A percentile compares a stretch with the other conserved stretches of the same genome.
Evolutionary conservation across 2,329 filamentous ascomycete species (phyloP).

Genomic region (Claviceps africana): DNA sequence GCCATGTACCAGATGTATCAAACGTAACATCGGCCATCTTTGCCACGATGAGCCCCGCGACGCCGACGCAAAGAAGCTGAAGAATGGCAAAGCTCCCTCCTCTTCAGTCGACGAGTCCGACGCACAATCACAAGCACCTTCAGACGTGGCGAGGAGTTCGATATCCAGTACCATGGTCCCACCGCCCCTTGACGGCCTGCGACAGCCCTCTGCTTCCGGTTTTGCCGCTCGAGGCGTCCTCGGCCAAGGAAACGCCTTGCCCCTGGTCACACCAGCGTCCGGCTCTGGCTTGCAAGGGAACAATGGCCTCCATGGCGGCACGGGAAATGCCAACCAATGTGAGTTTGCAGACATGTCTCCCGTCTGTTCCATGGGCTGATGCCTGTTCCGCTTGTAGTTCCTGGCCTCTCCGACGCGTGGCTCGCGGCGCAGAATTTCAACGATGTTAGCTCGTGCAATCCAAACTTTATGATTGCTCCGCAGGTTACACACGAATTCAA

Average conservation of each 20-base stretch:
- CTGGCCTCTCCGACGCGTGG: slow-evolving; percentile 73
- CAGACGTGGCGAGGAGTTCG: slow-evolving; percentile 38
- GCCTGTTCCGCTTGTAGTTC: slow-evolving; percentile 33
- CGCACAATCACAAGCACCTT: slow-evolving; percentile 25
- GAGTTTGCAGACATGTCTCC: no score
- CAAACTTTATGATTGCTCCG: slow-evolving; percentile 83
- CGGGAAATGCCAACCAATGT: slow-evolving; percentile 60
- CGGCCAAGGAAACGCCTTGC: slow-evolving; percentile 39
- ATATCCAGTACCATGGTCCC: slow-evolving; percentile 43
- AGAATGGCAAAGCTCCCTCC: slow-evolving; percentile 32
- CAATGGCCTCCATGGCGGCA: slow-evolving; percentile 31
- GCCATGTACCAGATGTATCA: slow-evolving; percentile 94
- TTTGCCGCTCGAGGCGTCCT: slow-evolving; percentile 29
- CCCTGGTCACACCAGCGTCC: slow-evolving; percentile 58
- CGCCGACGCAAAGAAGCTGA: slow-evolving; percentile 63
- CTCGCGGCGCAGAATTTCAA: slow-evolving; percentile 68
- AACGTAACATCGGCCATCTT: slow-evolving; percentile 94
- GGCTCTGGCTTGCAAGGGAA: slow-evolving; percentile 53
- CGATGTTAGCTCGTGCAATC: slow-evolving; percentile 88
- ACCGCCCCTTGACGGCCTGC: slow-evolving; percentile 27
- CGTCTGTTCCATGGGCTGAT: slow-evolving; percentile 7
- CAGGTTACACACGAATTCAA: slow-evolving; percentile 97
- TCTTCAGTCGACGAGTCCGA: slow-evolving; percentile 49
- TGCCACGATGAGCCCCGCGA: slow-evolving; percentile 97
- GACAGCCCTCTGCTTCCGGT: slow-evolving; percentile 24